phyloP scores from a whole-genome alignment of 2,329 filamentous ascomycete species.

The Phaeophleospora eucalypticola region DNA sequence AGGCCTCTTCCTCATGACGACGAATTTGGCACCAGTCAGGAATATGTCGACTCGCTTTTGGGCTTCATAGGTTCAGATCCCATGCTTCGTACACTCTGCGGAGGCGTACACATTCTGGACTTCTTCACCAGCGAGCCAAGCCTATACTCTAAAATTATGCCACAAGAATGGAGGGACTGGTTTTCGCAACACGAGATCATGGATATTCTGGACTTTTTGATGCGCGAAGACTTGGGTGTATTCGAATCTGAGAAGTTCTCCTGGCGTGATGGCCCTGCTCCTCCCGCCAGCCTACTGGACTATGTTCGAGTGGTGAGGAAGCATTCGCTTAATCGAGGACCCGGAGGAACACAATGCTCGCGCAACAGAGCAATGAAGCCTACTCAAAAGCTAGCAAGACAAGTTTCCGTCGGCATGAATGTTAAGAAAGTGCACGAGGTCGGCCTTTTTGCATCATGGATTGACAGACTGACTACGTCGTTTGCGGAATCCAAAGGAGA shows the following conservation, averaged over 20 bases:
- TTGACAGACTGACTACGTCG: constrained; percentile 61
- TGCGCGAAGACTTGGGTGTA: constrained; percentile 67
- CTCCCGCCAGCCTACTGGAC: constrained; percentile 58
- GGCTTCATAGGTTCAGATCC: constrained; percentile 69
- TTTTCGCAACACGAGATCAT: constrained; percentile 68
- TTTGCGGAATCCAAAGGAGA: constrained; percentile 46
- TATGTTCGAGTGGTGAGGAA: constrained; percentile 68
- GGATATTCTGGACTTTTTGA: constrained; percentile 72
- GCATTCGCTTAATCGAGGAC: constrained; percentile 59
- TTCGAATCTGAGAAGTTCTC: not conserved
- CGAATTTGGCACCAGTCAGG: constrained; percentile 63
- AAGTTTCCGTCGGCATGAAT: constrained; percentile 86
- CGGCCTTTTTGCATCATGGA: constrained; percentile 79
- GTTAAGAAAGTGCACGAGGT: constrained; percentile 96
- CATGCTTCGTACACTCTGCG: constrained; percentile 83
- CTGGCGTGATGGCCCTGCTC: constrained; percentile 48
- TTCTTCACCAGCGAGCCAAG: constrained; percentile 86
- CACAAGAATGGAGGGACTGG: constrained; percentile 76
- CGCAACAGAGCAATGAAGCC: constrained; percentile 31
- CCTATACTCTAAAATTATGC: constrained; percentile 73
- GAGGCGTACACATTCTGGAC: constrained; percentile 94
- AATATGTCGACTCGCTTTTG: constrained; percentile 75
- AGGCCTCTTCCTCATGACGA: constrained; percentile 63
- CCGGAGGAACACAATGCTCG: constrained; percentile 35
- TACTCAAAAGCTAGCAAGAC: constrained; percentile 59